Conservation (phyloP, 129 eudicot genomes). For the Artemisia argyi region DNA sequence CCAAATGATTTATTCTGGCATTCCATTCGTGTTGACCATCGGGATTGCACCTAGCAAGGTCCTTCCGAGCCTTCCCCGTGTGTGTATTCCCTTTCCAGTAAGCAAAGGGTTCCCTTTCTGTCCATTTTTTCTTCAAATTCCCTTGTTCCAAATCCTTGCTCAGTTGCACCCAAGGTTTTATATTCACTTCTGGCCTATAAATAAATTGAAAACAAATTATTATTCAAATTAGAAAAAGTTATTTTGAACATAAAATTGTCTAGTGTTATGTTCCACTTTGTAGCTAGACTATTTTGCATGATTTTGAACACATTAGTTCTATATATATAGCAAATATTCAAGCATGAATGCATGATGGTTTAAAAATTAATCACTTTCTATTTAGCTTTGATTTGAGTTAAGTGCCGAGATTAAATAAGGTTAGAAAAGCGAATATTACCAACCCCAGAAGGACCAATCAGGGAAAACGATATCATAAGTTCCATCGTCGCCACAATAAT, state of each 20-base stretch:
- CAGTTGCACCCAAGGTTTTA: slow-evolving; percentile 71
- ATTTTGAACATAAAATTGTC: too few species aligned
- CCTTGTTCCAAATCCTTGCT: slow-evolving; percentile 56
- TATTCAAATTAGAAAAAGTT: too few species aligned
- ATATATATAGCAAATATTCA: too few species aligned
- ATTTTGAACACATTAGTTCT: too few species aligned
- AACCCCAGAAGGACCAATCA: slow-evolving; percentile 99
- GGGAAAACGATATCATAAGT: slow-evolving; percentile 83
- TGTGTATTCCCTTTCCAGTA: slow-evolving; percentile 80
- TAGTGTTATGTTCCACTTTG: too few species aligned
- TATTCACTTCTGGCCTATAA: slow-evolving; percentile 70
- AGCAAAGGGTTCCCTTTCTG: slow-evolving; percentile 67
- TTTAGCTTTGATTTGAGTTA: too few species aligned
- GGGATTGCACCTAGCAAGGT: slow-evolving; percentile 60
- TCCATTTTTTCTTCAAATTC: slow-evolving; percentile 54
- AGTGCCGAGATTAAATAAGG: neutral
- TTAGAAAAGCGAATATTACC: slow-evolving; percentile 46
- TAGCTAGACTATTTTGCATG: too few species aligned
- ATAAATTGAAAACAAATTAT: neutral
- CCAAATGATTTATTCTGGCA: slow-evolving; percentile 56
- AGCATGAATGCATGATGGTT: neutral
- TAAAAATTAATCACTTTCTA: too few species aligned
- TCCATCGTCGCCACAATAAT: slow-evolving; percentile 70
- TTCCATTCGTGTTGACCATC: slow-evolving; percentile 53
- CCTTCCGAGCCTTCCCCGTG: slow-evolving; percentile 41